Evolutionary conservation across 2,329 filamentous ascomycete genomes (phyloP), one percentile per base, ranked within the genome.

Genomic region (Trichocomaceae sp.): DNA sequence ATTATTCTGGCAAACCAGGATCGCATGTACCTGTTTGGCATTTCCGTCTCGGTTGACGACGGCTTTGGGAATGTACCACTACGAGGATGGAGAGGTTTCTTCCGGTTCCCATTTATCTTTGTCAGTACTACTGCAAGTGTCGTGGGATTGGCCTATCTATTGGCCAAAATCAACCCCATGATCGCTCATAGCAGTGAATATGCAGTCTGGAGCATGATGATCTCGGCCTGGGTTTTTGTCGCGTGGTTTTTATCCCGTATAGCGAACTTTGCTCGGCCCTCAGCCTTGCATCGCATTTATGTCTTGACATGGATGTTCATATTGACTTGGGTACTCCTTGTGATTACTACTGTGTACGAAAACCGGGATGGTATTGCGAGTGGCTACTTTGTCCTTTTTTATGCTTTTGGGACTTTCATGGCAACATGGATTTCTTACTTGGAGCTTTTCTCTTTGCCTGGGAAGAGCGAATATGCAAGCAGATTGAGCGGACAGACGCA

Each of bases 181-280:
- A 90, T 97, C 63, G 77, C 93, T n/a, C 93, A 96, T 73, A 91
- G 89, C 72, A 95, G 87, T 63, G 80, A 85, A 47, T 97, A 93
- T 68, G 79, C 88, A 5, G 86, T 96, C 65, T 95, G 90, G 89
- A 83, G 83, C 26, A 95, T 95, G 85, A 87, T 90, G 75, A 66
- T 92, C 0, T 87, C 87, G 0, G 78, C 89, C 0, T 96, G 90
- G 77, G 83, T 93, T 64, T 84, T 87, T 57, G 70, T 85, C 19
- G 85, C 90, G 46, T 97, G 92, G 92, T 85, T 90, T 59, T 78
- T 95, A 35, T 84, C 90, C 63, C 82, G 86, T 17, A 85, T 88
- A 2, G 87, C 89, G 15, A 86, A 90, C 64, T 87, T 85, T 58
- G 82, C 87, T 47, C 82, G 92, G 13, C 92, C 93, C 1, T 93